Evolutionary conservation across 192 early-diverging fungal species (phyloP).

Genomic region (Neocallimastix lanati): DNA sequence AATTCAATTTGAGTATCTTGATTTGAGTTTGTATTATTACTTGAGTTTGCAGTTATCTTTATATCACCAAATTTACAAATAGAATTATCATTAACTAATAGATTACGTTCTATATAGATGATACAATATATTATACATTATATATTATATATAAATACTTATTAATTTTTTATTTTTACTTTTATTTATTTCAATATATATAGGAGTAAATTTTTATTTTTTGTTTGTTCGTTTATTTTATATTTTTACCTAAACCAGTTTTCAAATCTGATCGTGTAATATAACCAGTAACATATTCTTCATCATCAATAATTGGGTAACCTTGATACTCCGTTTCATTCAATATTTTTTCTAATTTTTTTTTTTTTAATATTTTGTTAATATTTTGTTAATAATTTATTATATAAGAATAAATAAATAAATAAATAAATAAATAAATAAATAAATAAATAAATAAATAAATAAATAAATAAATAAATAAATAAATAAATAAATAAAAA

Average conservation of each 20-base stretch:
- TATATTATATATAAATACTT: background rate
- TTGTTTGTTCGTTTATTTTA: too few relatives aligned
- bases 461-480: background rate
- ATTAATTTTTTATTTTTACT: too few relatives aligned
- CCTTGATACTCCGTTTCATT: constrained; percentile 42
- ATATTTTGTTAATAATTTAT: too few relatives aligned
- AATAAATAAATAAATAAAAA: background rate
- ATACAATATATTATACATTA: too few relatives aligned
- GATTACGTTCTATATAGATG: background rate
- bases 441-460: background rate
- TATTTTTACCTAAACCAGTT: constrained; percentile 17
- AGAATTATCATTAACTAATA: background rate
- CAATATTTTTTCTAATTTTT: constrained; percentile 10
- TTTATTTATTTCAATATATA: too few relatives aligned
- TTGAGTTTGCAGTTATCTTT: background rate
- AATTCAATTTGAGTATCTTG: background rate
- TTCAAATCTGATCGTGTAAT: constrained; percentile 39
- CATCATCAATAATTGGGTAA: constrained; percentile 28
- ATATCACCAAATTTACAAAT: background rate
- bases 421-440: background rate
- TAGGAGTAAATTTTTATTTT: too few relatives aligned
- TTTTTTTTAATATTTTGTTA: too few relatives aligned
- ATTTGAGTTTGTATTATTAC: background rate
- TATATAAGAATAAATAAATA: too few relatives aligned
- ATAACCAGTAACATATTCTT: constrained; percentile 47